Base-by-base conservation (phyloP, 768 basidiomycete genomes). In the Rhodocollybia butyracea region DNA sequence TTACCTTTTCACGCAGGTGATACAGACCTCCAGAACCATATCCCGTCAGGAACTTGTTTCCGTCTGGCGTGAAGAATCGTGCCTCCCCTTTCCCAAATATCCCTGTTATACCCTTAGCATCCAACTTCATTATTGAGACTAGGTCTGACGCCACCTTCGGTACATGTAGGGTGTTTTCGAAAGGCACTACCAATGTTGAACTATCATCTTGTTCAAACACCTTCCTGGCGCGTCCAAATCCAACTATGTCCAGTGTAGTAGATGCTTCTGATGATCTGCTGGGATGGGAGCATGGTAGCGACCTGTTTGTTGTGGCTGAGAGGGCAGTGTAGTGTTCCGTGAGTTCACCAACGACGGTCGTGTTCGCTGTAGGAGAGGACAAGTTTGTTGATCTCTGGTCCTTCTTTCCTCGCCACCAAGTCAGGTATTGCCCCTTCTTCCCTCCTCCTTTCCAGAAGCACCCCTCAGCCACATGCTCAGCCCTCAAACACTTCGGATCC, bases 91-190 rank as follows among this genome's bases (percentile, higher is more conserved):
- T 53, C 1, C 58, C 58, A 47, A 67, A 66, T 2, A 53, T 46
- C 1, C 63, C 46, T 1, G 15, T 32, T 22, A 56, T 59, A 0
- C 59, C 58, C 1, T 63, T 59, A 0, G 29, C 31, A 43, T 64
- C 61, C 12, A 69, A 46, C 24, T 54, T 47, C 1, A 48, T 30
- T 4, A 66, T 58, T 0, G 66, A 68, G 3, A 69, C 42, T 1
- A 70, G 65, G 42, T 70, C 67, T 4, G 63, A 60, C 1, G 60
- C 46, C 12, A 70, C 52, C 21, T 66, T 62, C 0, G 67, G 69
- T 0, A 62, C 63, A 39, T 69, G 65, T 0, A 69, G 46, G 1
- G 65, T 64, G 21, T 67, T 57, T 5, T 36, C 36, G 34, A 69
- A 63, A 2, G 51, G 59, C 11, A 69, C 27, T 1, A 48, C 55